phyloP scores from a whole-genome alignment of 1,284 basidiomycete species.

The Rhodotorula mucilaginosa region DNA sequence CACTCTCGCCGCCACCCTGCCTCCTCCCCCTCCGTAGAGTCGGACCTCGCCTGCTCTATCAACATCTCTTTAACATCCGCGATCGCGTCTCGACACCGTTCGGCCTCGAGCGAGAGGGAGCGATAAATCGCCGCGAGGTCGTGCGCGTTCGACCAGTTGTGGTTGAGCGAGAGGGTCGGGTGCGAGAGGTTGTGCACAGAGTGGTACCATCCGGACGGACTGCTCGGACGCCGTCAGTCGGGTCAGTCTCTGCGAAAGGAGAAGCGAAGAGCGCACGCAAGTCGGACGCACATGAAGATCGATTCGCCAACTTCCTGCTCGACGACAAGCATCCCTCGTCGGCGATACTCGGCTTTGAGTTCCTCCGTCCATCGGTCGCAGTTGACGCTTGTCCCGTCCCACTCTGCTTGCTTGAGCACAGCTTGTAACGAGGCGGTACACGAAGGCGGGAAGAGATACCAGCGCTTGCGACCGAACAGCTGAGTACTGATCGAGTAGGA shows the following conservation, averaged over 20 bases:
- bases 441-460: constrained; percentile 57
- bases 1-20: constrained; percentile 52
- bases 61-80: constrained; percentile 54
- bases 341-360: constrained; percentile 16
- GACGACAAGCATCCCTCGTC: constrained; percentile 42
- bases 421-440: constrained; percentile 31
- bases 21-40: constrained; percentile 12
- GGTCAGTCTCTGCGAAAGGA: constrained; percentile 37
- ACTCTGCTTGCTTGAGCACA: constrained; percentile 35
- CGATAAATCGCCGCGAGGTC: constrained; percentile 54
- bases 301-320: constrained; percentile 50
- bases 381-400: constrained; percentile 40
- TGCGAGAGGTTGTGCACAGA: constrained; percentile 37
- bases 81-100: constrained; percentile 52
- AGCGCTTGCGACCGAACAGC: constrained; percentile 56
- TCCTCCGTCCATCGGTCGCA: constrained; percentile 42
- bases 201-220: constrained; percentile 49
- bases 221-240: constrained; percentile 25
- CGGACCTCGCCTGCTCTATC: constrained; percentile 30
- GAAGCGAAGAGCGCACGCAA: not conserved
- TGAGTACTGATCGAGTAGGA: constrained; percentile 61
- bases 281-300: constrained; percentile 50
- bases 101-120: constrained; percentile 50
- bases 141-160: constrained; percentile 56
- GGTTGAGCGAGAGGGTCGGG: constrained; percentile 53